Evolutionary conservation across 371 early-diverging fungal species (phyloP).

Genomic region (Smittium culicis): DNA sequence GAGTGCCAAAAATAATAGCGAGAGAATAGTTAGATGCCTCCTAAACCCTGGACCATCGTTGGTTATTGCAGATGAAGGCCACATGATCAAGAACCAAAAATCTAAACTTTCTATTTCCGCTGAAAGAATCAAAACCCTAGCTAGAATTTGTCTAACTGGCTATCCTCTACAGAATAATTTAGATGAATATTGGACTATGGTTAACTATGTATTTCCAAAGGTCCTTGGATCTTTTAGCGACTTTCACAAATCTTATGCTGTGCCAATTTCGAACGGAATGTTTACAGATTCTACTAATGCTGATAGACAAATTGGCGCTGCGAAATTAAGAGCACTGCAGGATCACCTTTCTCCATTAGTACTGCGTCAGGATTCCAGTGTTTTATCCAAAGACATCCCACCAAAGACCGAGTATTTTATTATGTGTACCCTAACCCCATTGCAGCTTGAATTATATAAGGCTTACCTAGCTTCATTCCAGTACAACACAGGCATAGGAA

Average conservation of each 20-base stretch:
- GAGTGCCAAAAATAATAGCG: not conserved
- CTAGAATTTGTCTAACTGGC: conserved; percentile 70
- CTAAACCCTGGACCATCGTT: conserved; percentile 49
- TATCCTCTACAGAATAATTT: conserved; percentile 80
- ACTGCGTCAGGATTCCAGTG: conserved; percentile 33
- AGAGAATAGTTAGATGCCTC: conserved; percentile 23
- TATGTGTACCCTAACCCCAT: conserved; percentile 42
- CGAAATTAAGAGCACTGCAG: conserved; percentile 33
- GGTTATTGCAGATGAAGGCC: conserved; percentile 74
- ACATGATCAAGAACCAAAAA: conserved; percentile 56
- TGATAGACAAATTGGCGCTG: conserved; percentile 29
- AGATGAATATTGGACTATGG: conserved; percentile 55
- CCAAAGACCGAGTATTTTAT: conserved; percentile 54
- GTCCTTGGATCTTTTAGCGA: conserved; percentile 38
- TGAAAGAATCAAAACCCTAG: conserved; percentile 36
- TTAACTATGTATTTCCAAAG: conserved; percentile 51
- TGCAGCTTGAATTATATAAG: too few species aligned
- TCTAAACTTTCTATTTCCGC: conserved; percentile 32
- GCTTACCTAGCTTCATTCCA: too few species aligned
- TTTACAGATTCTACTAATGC: conserved; percentile 40
- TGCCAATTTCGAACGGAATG: conserved; percentile 50
- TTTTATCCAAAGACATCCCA: conserved; percentile 43
- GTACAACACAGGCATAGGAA: too few species aligned
- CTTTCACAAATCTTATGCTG: conserved; percentile 44
- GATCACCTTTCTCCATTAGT: conserved; percentile 40